Percentiles rank a stretch among this genome's conserved stretches.
phyloP scores from a whole-genome alignment of 2,329 filamentous ascomycete species.

The Ambrosiella xylebori region DNA sequence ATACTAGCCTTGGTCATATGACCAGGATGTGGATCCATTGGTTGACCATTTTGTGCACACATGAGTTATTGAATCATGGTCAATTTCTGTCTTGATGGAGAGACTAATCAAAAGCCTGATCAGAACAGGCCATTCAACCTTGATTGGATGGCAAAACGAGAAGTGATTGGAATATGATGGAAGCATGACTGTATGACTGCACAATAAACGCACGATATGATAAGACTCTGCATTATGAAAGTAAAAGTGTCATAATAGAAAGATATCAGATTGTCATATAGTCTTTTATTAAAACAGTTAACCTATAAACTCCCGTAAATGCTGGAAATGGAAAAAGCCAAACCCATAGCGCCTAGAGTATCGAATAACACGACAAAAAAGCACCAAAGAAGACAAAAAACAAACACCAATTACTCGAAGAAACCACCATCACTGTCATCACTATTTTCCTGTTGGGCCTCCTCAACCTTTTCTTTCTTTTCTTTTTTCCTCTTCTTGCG shows the following conservation, averaged over 20 bases:
- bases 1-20: too few species aligned
- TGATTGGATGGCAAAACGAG: too few species aligned
- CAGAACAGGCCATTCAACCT: too few species aligned
- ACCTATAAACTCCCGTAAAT: slow-evolving; percentile 6
- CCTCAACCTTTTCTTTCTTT: slow-evolving; percentile 14
- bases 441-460: slow-evolving; percentile 22
- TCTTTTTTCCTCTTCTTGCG: slow-evolving; percentile 14
- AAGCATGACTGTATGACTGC: too few species aligned
- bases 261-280: background rate
- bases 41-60: too few species aligned
- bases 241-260: background rate
- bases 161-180: too few species aligned
- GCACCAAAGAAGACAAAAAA: background rate
- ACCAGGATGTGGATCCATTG: too few species aligned
- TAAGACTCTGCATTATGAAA: background rate
- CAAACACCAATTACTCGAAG: slow-evolving; percentile 27
- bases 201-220: too few species aligned
- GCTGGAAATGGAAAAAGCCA: slow-evolving; percentile 3
- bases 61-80: too few species aligned
- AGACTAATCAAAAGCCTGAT: too few species aligned
- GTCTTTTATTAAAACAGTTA: background rate
- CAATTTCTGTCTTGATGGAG: too few species aligned
- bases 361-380: background rate
- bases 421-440: slow-evolving; percentile 40
- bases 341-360: background rate